These are phyloP conservation scores for Camellia sinensis DNA, from an alignment of 148 eudicot species.

Conservation along the genomic window DNA sequence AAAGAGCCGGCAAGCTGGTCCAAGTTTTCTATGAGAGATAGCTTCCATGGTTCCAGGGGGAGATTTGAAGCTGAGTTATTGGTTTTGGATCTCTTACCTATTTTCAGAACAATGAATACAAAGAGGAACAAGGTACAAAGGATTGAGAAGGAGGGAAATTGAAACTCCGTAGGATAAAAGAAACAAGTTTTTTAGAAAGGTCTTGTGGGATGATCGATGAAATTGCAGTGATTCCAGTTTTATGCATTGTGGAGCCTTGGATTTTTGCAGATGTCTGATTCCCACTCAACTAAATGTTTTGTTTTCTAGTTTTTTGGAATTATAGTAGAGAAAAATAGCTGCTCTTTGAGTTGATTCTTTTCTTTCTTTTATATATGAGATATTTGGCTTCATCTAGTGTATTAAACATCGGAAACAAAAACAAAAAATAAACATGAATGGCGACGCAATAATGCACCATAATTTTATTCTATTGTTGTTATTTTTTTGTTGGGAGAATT, in stretches of 20 bases:
- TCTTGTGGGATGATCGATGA: not conserved
- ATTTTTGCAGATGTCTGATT: not conserved
- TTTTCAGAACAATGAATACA: not conserved
- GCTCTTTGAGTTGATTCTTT: no score
- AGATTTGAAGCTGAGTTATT: not conserved
- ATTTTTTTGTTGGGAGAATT: no score
- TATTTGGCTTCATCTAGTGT: no score
- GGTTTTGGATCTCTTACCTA: not conserved
- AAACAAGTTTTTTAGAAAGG: not conserved
- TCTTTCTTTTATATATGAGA: no score
- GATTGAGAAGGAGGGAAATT: not conserved
- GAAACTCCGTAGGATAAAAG: not conserved
- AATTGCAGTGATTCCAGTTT: not conserved
- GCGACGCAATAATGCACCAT: no score
- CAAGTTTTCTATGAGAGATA: constrained; percentile 13
- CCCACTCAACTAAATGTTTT: not conserved
- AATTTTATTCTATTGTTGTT: no score
- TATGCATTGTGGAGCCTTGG: not conserved
- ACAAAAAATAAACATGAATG: no score
- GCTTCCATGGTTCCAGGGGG: not conserved
- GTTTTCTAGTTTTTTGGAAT: not conserved
- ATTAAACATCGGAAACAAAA: no score
- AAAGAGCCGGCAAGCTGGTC: constrained; percentile 26
- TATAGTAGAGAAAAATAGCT: no score
- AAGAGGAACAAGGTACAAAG: not conserved